A percentile compares a stretch with the other conserved stretches of the same genome.
Evolutionary conservation across 2,329 filamentous ascomycete species (phyloP).

Genomic region (Madurella mycetomatis): DNA sequence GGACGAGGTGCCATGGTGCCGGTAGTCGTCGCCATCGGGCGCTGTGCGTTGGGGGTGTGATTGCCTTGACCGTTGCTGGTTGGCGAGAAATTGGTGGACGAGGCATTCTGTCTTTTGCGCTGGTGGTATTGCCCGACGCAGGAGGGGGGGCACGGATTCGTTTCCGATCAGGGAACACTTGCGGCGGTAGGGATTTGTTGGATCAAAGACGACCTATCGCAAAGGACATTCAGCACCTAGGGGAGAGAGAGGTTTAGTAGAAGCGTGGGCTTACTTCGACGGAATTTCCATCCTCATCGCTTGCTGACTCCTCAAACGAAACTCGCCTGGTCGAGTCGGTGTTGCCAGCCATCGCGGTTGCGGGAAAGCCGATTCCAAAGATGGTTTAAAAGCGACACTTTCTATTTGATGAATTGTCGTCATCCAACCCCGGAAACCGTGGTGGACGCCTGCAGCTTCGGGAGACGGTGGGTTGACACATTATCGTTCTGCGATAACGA

Average conservation of each 20-base stretch:
- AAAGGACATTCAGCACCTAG: background rate
- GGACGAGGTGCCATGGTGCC: constrained; percentile 15
- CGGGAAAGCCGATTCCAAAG: background rate
- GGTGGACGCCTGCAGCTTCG: background rate
- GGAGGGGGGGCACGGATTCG: constrained; percentile 39
- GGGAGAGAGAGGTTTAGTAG: background rate
- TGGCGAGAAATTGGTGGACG: constrained; percentile 61
- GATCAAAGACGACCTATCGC: constrained; percentile 57
- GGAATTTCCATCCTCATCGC: constrained; percentile 48
- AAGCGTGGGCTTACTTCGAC: constrained; percentile 45
- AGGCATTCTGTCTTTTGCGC: constrained; percentile 49
- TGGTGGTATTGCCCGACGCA: constrained; percentile 24
- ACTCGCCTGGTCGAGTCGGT: background rate
- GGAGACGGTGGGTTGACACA: constrained; percentile 2
- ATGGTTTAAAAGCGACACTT: background rate
- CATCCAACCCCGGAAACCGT: background rate
- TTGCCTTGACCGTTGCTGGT: constrained; percentile 38
- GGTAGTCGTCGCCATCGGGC: constrained; percentile 20
- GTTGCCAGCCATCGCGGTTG: background rate
- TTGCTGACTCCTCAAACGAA: constrained; percentile 36
- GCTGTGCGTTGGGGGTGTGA: constrained; percentile 24
- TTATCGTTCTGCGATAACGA: background rate
- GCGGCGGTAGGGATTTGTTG: constrained; percentile 55
- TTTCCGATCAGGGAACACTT: constrained; percentile 60
- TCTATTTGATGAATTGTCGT: background rate